These are phyloP conservation scores for Calamus simplicifolius DNA, from an alignment of 176 grass and related monocot species.

Conservation along the genomic window DNA sequence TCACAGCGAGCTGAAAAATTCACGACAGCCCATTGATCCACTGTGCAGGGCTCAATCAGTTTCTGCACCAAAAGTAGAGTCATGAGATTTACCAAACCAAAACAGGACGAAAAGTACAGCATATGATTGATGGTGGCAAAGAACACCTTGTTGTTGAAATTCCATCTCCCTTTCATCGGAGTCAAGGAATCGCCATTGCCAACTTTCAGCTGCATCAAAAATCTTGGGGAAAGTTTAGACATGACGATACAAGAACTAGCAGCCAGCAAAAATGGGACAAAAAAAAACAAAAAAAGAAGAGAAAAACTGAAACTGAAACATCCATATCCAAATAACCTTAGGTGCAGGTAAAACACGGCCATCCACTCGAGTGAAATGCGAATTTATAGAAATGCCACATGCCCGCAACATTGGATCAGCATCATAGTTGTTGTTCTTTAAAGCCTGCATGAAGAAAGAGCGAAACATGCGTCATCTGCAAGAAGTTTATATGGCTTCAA, in stretches of 20 bases:
- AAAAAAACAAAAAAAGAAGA: too few relatives aligned
- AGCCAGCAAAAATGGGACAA: too few relatives aligned
- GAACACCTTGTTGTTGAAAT: conserved; percentile 84
- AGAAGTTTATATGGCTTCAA: too few relatives aligned
- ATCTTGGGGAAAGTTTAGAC: too few relatives aligned
- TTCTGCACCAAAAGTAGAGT: conserved; percentile 29
- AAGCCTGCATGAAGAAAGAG: conserved; percentile 20
- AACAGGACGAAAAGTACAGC: neutral
- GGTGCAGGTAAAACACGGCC: conserved; percentile 64
- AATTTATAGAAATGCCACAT: conserved; percentile 53
- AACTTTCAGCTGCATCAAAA: conserved; percentile 47
- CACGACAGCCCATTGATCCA: conserved; percentile 60
- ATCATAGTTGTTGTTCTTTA: conserved; percentile 51
- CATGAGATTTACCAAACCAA: neutral
- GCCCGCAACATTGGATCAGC: conserved; percentile 61
- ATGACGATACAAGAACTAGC: too few relatives aligned
- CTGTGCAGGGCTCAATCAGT: conserved; percentile 30
- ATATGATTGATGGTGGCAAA: neutral
- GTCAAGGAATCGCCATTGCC: conserved; percentile 67
- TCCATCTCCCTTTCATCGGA: conserved; percentile 74
- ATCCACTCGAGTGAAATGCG: conserved; percentile 54
- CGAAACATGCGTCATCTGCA: too few relatives aligned
- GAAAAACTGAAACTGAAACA: too few relatives aligned
- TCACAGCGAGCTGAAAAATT: conserved; percentile 85
- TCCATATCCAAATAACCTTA: conserved; percentile 23